Conservation (phyloP, 176 grass and related monocot species). For the Paspalum notatum region DNA sequence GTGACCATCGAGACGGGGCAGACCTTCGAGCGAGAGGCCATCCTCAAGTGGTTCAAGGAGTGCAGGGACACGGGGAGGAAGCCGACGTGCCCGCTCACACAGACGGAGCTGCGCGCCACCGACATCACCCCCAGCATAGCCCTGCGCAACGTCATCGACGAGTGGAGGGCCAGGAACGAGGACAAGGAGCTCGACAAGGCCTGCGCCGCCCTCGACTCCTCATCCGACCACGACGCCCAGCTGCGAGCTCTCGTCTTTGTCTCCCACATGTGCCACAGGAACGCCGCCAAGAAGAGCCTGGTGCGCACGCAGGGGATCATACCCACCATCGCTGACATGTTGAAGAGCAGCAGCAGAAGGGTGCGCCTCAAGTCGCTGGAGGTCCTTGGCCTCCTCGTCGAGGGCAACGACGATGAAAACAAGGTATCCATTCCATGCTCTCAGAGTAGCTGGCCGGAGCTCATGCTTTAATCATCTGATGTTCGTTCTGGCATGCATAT, state of each 20-base stretch:
- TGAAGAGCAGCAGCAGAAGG: slow-evolving; percentile 67
- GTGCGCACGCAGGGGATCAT: slow-evolving; percentile 55
- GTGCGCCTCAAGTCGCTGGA: slow-evolving; percentile 58
- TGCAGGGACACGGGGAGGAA: slow-evolving; percentile 70
- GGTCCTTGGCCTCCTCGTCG: slow-evolving; percentile 46
- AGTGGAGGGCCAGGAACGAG: slow-evolving; percentile 78
- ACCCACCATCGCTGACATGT: slow-evolving; percentile 32
- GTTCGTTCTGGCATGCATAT: too few relatives aligned
- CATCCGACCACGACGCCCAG: slow-evolving; percentile 2
- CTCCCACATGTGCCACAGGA: slow-evolving; percentile 49
- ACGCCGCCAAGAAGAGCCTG: slow-evolving; percentile 42
- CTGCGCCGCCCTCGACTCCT: not conserved
- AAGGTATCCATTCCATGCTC: too few relatives aligned
- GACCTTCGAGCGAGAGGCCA: slow-evolving; percentile 89
- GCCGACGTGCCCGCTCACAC: slow-evolving; percentile 75
- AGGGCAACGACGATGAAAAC: slow-evolving; percentile 58
- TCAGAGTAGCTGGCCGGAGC: too few relatives aligned
- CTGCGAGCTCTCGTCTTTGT: slow-evolving; percentile 49
- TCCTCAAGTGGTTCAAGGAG: slow-evolving; percentile 87
- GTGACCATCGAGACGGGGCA: slow-evolving; percentile 82
- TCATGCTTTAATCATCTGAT: too few relatives aligned
- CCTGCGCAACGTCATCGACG: slow-evolving; percentile 74
- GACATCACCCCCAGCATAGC: slow-evolving; percentile 65
- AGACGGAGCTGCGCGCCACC: slow-evolving; percentile 59
- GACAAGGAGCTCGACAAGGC: slow-evolving; percentile 74